Base-by-base conservation (phyloP, 768 basidiomycete genomes). In the Cystobasidiopsis lactophilus region DNA sequence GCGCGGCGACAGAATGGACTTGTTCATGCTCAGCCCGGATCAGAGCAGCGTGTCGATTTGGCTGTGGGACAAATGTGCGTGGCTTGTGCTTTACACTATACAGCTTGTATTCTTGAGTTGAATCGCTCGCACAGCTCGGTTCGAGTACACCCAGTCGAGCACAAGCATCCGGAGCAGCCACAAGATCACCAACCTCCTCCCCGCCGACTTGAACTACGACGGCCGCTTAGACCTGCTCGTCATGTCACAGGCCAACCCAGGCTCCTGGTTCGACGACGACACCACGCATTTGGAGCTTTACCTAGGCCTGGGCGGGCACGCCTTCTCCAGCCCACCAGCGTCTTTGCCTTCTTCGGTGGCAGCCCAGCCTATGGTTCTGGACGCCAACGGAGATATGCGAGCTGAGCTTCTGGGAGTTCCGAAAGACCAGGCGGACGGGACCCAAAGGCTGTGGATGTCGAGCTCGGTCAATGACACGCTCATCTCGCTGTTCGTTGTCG, bases 181-280 rank as follows among this genome's bases (percentile, higher is more conserved):
- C 26, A 71, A 70, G 29, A 71, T 93, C 21, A 68, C 75, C 55
- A 93, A 93, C 63, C 78, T 89, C 48, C 75, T 96, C 10, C 88
- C 89, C 0, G 85, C 83, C 21, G 93, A 98, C 68, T 93, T 82
- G 63, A 82, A 88, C 24, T 82, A 86, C 62, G 81, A 86, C 52
- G 93, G 93, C 29, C 79, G 76, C 60, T 73, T 96, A 3, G 93
- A 96, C 66, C 63, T 93, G 1, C 75, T 96, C 1, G 76, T 96
- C 43, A 86, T 95, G 82, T 76, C 78, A 40, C 71, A 77, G 52
- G 72, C 65, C 63, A 47, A 69, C 60, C 40, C 70, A 58, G 56
- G 75, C 0, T 69, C 69, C 66, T 69, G 68, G 67, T 60, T 60
- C 2, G 52, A 61, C 21, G 55, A 59, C 26, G 60, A 59, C 7